phyloP scores from a whole-genome alignment of 306 rosid species.

The Lathyrus sativus region DNA sequence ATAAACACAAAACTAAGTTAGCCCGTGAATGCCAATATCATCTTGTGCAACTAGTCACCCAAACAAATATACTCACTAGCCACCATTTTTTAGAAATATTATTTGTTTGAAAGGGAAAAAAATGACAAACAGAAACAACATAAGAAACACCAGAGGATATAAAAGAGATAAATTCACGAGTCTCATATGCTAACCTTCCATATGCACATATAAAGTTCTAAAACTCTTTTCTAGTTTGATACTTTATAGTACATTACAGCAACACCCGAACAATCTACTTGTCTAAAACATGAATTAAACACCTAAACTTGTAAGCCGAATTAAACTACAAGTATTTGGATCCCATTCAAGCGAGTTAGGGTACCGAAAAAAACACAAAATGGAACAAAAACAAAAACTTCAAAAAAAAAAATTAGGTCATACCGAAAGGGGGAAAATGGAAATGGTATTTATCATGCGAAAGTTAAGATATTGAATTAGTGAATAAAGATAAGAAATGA shows the following conservation, averaged over 20 bases:
- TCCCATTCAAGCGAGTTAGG: neutral
- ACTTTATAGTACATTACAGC: neutral
- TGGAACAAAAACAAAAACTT: neutral
- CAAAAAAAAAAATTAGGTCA: slow-evolving; percentile 14
- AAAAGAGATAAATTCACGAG: neutral
- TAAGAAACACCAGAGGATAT: neutral
- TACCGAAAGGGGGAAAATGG: neutral
- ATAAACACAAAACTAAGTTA: slow-evolving; percentile 35
- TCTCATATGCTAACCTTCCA: slow-evolving; percentile 22
- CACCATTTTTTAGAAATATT: neutral
- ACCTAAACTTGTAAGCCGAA: slow-evolving; percentile 11
- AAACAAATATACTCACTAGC: too few relatives aligned
- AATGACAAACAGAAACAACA: neutral
- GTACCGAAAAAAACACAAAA: neutral
- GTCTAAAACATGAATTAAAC: slow-evolving; percentile 15
- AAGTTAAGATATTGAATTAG: neutral
- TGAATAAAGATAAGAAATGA: neutral
- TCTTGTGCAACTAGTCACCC: neutral
- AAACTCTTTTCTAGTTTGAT: neutral
- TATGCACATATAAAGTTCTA: neutral
- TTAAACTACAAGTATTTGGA: slow-evolving; percentile 2
- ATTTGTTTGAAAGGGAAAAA: neutral
- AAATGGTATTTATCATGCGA: neutral
- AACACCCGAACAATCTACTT: neutral
- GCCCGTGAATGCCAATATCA: slow-evolving; percentile 7